Base-by-base conservation (phyloP, 208 protist species). In the Crithidia sp. region DNA sequence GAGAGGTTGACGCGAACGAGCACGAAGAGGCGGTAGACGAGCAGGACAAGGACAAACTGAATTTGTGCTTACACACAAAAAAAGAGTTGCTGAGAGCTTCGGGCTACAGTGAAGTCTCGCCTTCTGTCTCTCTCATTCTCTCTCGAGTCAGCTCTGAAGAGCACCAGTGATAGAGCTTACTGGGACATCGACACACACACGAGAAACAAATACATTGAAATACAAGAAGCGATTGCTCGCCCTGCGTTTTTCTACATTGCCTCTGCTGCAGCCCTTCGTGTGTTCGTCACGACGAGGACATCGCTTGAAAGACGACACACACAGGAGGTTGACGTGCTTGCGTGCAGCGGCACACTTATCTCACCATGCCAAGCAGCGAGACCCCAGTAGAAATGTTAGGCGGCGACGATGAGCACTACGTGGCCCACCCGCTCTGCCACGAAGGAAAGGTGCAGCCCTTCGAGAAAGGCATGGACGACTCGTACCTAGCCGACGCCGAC, bases 401-500 rank as follows among this genome's bases (percentile, higher is more conserved):
- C 16, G 62, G 16, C 47, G 39, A 8, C 37, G 71, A 69, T 49
- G 60, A 60, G 62, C 47, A 44, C 54, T 77, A 58, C 56, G 16
- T 54, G 41, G 28, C 55, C 2, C 57, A 47, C 39, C 9, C 10
- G n/a, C 14, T 50, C 2, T 61, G 57, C 41, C 52, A 47, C 17
- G 44, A 65, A 13, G 40, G 44, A n/a, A 70, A 71, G 41, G 56
- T 14, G 12, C 43, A 66, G 47, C 19, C 60, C 3, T 59, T 77
- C n/a, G 72, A 77, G 45, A 55, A 37, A 14, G 67, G 40, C 14
- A 7, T 77, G 16, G 60, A 49, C 10, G 72, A 77, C 16, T 71
- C 56, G 0, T 56, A 54, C 64, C 57, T 41, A 37, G 72, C 36
- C 5, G 72, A 71, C 10, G 57, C 53, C 16, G 57, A 54, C 40